Base-by-base conservation (phyloP, 169 alveolate genomes). In the Fabrea salina region DNA sequence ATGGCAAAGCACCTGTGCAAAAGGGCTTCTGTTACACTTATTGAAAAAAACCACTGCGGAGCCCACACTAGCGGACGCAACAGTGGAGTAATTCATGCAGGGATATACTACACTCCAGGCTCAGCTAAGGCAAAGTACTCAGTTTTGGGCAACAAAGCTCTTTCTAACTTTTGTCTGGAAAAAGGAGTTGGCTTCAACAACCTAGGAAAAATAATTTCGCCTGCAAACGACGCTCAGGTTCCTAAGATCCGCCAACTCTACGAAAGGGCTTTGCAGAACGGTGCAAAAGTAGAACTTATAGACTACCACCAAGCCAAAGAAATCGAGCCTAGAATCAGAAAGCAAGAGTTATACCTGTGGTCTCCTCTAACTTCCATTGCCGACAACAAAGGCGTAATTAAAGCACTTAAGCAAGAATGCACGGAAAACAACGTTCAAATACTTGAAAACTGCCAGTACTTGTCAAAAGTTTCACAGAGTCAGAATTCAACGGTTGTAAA, bases 31-130 rank as follows among this genome's bases (percentile, higher is more conserved):
- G 84, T 86, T 19, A 39, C 32, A 16, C 43, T 86, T 5, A 43
- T 82, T 41, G 88, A 82, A 51, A 82, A 80, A 68, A 87, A 86
- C 16, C 41, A 57, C 11, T 75, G 83, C 1, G 84, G 88, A 3
- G 8, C 32, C 51, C 92, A 86, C 50, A 57, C 92, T 5, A 77
- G 89, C n/a, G 92, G 92, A 4, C 56, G 89, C 22, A 82, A 82
- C 32, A 75, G 86, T 27, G 92, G 89, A 64, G 92, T 86, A 2
- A 44, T 86, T 7, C 92, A 86, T 78, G 92, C 89, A 25, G 92
- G 92, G 13, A 66, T 86, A 41, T 86, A 82, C 49, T 86, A 86
- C 44, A 54, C 88, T 11, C 56, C 68, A 25, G 85, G 84, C 5
- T 35, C 82, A 27, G 16, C 81, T 2, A 86, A 82, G 59, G 89